phyloP scores from a whole-genome alignment of 208 protist species.

The Leishmania major region DNA sequence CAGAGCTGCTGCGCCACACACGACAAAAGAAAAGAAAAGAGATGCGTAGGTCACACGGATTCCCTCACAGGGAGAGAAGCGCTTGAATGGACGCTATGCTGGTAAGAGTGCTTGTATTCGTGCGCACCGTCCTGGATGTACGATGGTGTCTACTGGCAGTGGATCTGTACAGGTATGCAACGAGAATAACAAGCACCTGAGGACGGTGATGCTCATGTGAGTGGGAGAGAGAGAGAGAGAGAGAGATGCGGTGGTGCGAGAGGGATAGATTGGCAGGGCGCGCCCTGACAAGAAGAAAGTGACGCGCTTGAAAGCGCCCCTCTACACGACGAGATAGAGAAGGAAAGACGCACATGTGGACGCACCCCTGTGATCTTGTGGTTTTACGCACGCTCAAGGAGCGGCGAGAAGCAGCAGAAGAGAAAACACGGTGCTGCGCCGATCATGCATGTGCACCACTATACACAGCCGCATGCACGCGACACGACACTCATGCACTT shows the following conservation, averaged over 20 bases:
- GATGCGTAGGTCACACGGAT: too few species aligned
- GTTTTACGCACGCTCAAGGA: background rate
- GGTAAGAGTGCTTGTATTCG: background rate
- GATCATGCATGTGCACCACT: background rate
- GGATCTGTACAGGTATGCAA: background rate
- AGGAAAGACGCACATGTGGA: background rate
- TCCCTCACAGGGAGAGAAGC: background rate
- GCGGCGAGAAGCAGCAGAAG: background rate
- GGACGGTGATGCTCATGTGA: background rate
- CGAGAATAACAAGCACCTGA: background rate
- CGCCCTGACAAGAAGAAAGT: background rate
- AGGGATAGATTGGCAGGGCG: background rate
- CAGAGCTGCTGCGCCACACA: background rate
- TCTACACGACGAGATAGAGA: background rate
- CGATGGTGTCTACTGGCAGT: background rate
- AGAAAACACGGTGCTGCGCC: background rate
- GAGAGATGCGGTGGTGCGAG: background rate
- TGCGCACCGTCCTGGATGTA: background rate
- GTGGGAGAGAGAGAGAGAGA: background rate
- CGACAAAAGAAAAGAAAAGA: background rate
- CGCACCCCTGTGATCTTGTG: background rate
- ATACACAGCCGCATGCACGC: background rate
- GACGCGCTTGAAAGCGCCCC: too few species aligned
- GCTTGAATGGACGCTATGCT: background rate
- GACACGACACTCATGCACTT: background rate